A percentile compares a stretch with the other conserved stretches of the same genome.
Evolutionary conservation across 73 alveolate genomes (phyloP).

Genomic region (Uronychia setigera): DNA sequence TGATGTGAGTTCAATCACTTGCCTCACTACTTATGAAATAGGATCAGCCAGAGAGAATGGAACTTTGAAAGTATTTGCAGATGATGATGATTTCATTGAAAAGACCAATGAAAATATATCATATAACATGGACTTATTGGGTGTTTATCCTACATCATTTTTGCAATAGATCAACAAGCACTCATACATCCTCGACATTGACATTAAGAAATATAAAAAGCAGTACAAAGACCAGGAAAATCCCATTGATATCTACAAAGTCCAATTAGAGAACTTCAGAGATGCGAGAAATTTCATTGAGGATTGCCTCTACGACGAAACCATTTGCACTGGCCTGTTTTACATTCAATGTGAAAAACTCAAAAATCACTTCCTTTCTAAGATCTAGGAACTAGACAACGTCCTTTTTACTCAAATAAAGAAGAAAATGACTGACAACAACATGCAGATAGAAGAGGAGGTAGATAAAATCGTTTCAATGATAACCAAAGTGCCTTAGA

Average conservation of each 20-base stretch:
- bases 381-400: conserved; percentile 18
- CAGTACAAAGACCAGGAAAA: conserved; percentile 43
- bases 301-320: conserved; percentile 5
- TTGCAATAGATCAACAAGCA: background rate
- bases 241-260: conserved; percentile 27
- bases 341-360: conserved; percentile 12
- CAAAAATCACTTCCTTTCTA: conserved; percentile 16
- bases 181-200: conserved; percentile 29
- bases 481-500: conserved; percentile 67
- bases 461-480: conserved; percentile 60
- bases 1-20: conserved; percentile 36
- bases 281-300: conserved; percentile 25
- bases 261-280: conserved; percentile 2
- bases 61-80: conserved; percentile 30
- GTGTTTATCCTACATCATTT: conserved; percentile 5
- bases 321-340: conserved; percentile 29
- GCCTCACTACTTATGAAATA: conserved; percentile 46
- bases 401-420: conserved; percentile 48
- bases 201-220: conserved; percentile 42
- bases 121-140: conserved; percentile 2
- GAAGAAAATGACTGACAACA: conserved; percentile 62
- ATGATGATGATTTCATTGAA: conserved; percentile 24
- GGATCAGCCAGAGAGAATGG: conserved; percentile 53
- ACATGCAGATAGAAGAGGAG: conserved; percentile 65
- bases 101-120: background rate